phyloP scores from a whole-genome alignment of 2,329 filamentous ascomycete species.

The Cryphonectria naterciae region DNA sequence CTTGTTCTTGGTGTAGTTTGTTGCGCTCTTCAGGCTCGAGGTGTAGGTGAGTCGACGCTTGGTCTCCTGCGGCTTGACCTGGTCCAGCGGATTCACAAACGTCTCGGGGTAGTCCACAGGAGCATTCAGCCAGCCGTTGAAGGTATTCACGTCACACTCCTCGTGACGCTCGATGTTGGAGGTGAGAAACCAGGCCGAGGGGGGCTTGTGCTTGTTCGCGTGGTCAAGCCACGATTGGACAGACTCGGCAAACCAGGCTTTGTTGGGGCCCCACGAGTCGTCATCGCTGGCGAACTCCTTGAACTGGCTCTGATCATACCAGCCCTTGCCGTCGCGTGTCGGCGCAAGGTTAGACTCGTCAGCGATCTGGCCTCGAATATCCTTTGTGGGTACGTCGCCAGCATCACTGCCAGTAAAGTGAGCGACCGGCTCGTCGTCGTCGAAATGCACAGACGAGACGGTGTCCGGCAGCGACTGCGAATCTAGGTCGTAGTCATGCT shows the following conservation, averaged over 20 bases:
- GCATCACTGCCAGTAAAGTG: slow-evolving; percentile 1
- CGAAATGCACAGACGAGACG: slow-evolving; percentile 7
- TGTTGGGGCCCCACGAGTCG: background rate
- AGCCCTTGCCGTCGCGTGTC: slow-evolving; percentile 15
- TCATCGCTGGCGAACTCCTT: slow-evolving; percentile 9
- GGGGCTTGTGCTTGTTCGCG: background rate
- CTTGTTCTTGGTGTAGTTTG: slow-evolving; percentile 17
- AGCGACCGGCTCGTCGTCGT: slow-evolving; percentile 4
- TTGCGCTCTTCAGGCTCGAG: slow-evolving; percentile 6
- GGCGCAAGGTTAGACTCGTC: slow-evolving; percentile 24
- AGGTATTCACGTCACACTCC: slow-evolving; percentile 26
- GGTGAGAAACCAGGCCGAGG: background rate
- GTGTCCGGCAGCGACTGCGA: slow-evolving; percentile 26
- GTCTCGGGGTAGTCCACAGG: slow-evolving; percentile 25
- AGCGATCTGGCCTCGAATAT: slow-evolving; percentile 24
- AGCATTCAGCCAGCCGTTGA: slow-evolving; percentile 18
- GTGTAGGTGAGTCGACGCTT: slow-evolving; percentile 10
- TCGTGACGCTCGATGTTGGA: slow-evolving; percentile 7
- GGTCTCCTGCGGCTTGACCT: background rate
- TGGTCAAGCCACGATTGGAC: slow-evolving; percentile 17
- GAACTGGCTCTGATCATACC: slow-evolving; percentile 20
- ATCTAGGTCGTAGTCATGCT: slow-evolving; percentile 5
- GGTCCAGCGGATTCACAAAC: slow-evolving; percentile 17
- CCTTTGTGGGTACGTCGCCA: background rate
- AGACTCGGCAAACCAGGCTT: slow-evolving; percentile 3